A percentile compares a stretch with the other conserved stretches of the same genome.
Conservation (phyloP, 495 filamentous ascomycete genomes). For the Amphirosellinia nigrospora region DNA sequence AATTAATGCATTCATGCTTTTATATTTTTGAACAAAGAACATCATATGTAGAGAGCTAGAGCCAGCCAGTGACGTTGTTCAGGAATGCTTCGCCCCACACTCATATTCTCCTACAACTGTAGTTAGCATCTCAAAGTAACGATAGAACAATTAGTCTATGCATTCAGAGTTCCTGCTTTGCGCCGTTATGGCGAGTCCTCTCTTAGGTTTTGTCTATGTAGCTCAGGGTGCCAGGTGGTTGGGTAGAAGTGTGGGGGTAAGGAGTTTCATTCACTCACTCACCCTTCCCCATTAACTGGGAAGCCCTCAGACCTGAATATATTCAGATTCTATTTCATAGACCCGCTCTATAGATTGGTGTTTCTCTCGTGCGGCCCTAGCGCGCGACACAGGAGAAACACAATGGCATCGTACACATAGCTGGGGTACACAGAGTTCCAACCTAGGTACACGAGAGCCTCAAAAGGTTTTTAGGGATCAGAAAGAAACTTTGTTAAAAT, state of each 20-base stretch:
- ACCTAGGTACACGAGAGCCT: background rate
- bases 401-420: background rate
- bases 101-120: background rate
- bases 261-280: too few species aligned
- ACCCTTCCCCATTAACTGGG: too few species aligned
- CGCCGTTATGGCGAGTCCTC: too few species aligned
- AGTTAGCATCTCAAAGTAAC: background rate
- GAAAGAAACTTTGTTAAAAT: background rate
- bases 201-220: too few species aligned
- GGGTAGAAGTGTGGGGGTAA: too few species aligned
- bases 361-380: too few species aligned
- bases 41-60: background rate
- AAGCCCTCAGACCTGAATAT: too few species aligned
- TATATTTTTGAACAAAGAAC: background rate
- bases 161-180: background rate
- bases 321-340: too few species aligned
- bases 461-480: background rate
- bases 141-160: too few species aligned
- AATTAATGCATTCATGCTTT: background rate
- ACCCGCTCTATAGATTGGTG: too few species aligned
- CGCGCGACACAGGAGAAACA: background rate
- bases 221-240: too few species aligned
- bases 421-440: background rate
- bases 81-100: background rate
- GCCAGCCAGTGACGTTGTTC: background rate